These are phyloP conservation scores for Coemansia sp. DNA, from an alignment of 192 early-diverging fungal species.

Conservation along the genomic window DNA sequence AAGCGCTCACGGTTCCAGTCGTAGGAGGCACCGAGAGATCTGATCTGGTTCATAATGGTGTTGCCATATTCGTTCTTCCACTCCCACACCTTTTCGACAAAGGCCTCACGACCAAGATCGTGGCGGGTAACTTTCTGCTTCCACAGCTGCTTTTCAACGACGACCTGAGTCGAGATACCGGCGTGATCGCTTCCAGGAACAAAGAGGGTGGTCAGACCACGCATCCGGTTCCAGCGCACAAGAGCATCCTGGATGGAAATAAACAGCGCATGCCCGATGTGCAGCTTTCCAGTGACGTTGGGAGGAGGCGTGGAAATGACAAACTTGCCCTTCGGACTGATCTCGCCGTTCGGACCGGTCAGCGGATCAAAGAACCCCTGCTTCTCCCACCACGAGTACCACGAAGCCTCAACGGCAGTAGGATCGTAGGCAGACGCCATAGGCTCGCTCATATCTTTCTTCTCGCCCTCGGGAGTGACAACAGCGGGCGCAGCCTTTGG, in stretches of 20 bases:
- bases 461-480: constrained; percentile 82
- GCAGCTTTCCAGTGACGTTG: constrained; percentile 97
- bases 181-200: constrained; percentile 96
- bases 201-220: constrained; percentile 90
- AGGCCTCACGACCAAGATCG: constrained; percentile 87
- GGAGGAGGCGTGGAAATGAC: constrained; percentile 96
- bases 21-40: constrained; percentile 84
- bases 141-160: constrained; percentile 95
- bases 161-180: constrained; percentile 94
- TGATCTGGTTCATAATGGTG: constrained; percentile 85
- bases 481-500: constrained; percentile 65
- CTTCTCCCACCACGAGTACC: constrained; percentile 99
- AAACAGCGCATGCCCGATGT: constrained; percentile 93
- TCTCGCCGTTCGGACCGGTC: constrained; percentile 51
- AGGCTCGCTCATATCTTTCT: constrained; percentile 69
- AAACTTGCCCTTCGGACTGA: constrained; percentile 75
- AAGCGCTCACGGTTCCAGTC: constrained; percentile 93
- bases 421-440: constrained; percentile 88
- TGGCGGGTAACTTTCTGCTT: constrained; percentile 85
- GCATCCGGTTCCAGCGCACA: constrained; percentile 97
- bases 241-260: constrained; percentile 93
- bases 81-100: constrained; percentile 86
- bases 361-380: constrained; percentile 87
- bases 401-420: constrained; percentile 86
- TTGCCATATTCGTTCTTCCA: constrained; percentile 90